phyloP scores from a whole-genome alignment of 768 basidiomycete species.

The Rhizopogon vinicolor region DNA sequence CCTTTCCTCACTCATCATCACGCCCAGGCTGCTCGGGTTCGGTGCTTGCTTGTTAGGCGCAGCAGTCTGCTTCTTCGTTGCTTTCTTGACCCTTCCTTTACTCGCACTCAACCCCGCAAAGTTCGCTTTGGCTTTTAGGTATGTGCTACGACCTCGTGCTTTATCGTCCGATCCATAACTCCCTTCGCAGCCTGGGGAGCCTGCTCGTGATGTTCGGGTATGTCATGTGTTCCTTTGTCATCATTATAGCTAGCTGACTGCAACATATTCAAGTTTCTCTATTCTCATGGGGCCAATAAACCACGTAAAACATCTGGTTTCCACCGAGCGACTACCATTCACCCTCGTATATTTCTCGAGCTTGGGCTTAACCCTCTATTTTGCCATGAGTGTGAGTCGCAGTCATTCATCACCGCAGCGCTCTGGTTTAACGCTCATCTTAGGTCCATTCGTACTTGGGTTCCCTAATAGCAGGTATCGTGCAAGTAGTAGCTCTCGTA shows the following conservation, averaged over 20 bases:
- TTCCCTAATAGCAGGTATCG: constrained; percentile 73
- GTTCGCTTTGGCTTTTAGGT: constrained; percentile 89
- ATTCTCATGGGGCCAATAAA: constrained; percentile 88
- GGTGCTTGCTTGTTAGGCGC: constrained; percentile 86
- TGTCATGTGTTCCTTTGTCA: constrained; percentile 16
- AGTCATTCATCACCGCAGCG: constrained; percentile 1
- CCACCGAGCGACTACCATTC: constrained; percentile 82
- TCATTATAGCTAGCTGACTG: neutral
- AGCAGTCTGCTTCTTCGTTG: constrained; percentile 88
- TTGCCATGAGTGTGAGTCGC: constrained; percentile 76
- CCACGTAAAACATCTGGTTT: constrained; percentile 84
- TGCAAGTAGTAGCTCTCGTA: constrained; percentile 80
- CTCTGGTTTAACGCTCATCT: neutral
- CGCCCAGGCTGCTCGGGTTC: constrained; percentile 78
- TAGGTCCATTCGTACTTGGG: constrained; percentile 85
- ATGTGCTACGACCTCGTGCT: constrained; percentile 4
- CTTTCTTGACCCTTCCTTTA: constrained; percentile 75
- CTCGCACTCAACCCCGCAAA: constrained; percentile 77
- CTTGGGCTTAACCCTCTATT: constrained; percentile 84
- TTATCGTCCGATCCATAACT: neutral
- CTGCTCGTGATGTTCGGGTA: constrained; percentile 96
- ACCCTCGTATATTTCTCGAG: constrained; percentile 78
- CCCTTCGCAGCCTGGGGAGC: constrained; percentile 64
- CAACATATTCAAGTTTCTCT: constrained; percentile 51
- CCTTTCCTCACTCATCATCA: neutral